Base-by-base conservation (phyloP, 179 eudicot species). In the Silene vulgaris region DNA sequence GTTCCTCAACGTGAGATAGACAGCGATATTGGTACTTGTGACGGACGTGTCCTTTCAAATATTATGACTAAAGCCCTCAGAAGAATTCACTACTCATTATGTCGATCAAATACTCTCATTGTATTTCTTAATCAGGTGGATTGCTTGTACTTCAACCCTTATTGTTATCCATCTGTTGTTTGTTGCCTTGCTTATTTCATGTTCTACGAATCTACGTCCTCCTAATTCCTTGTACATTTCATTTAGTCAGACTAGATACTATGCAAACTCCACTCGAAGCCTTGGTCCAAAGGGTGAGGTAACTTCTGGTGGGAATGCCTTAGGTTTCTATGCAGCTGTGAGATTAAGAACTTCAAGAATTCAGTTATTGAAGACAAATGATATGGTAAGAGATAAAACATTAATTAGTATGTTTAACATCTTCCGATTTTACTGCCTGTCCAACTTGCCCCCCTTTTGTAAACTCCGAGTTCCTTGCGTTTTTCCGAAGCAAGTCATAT, bases 261-360 rank as follows among this genome's bases (percentile, higher is more conserved):
- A 86, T 73, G 71, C 81, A 66, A 84, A 32, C 73, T 71, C 88
- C n/a, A 80, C 48, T 40, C 83, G 79, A 77, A 87, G 90, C 21
- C 82, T 87, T 80, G 83, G 83, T 61, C 85, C 59, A 63, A 77
- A 80, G 63, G 90, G 85, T 12, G 92, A 86, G 75, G 87, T 82
- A 66, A 93, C 99, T 75, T 91, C 91, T 85, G 99, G 98, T 3
- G 99, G 99, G 66, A 96, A 93, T 84, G 93, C 97, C 68, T 82
- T 96, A 80, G 90, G 83, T 73, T 96, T 96, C 61, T 91, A 96
- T 81, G 93, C 99, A 71, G 98, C 97, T 12, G 80, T 91, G 69
- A 84, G 99, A 66, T 63, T 96, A 89, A 90, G 89, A 80, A 84
- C 88, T 75, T 85, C 84, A 59, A 90, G 97, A 81, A 90, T 81